Evolutionary conservation across 495 filamentous ascomycete species (phyloP).

Genomic region (Barbatosphaeria neglecta): DNA sequence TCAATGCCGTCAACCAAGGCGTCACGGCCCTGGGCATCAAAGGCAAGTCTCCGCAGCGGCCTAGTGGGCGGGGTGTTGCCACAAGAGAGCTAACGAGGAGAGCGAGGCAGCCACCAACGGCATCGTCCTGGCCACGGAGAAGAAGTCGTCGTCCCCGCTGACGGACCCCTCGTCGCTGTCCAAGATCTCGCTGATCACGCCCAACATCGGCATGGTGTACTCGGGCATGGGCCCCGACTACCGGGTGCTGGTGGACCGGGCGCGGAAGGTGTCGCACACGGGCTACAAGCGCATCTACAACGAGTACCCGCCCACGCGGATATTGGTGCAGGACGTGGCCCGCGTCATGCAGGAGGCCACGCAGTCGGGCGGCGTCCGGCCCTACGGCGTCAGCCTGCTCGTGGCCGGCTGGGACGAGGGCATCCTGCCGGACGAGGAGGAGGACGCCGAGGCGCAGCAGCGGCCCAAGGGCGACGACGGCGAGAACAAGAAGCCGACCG

Average conservation of each 20-base stretch:
- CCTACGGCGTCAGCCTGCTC: conserved; percentile 92
- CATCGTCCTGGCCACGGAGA: conserved; percentile 97
- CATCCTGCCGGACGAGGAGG: conserved; percentile 65
- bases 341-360: conserved; percentile 98
- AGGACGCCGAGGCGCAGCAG: conserved; percentile 28
- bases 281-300: conserved; percentile 99
- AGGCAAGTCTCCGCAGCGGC: conserved; percentile 39
- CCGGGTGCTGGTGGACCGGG: conserved; percentile 91
- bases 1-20: conserved; percentile 98
- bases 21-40: conserved; percentile 98
- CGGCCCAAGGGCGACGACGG: conserved; percentile 39
- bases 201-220: conserved; percentile 99
- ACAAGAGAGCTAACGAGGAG: neutral
- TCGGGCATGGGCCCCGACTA: conserved; percentile 98
- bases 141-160: conserved; percentile 95
- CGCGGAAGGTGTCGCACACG: conserved; percentile 97
- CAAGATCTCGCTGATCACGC: conserved; percentile 95
- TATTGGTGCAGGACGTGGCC: conserved; percentile 97
- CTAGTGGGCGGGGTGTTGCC: neutral
- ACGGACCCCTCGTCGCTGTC: conserved; percentile 88
- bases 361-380: conserved; percentile 91
- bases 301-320: conserved; percentile 96
- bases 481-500: conserved; percentile 56
- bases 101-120: conserved; percentile 72
- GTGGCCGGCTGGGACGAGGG: conserved; percentile 98